Conservation (phyloP, 768 basidiomycete genomes). For the Russula foetens region DNA sequence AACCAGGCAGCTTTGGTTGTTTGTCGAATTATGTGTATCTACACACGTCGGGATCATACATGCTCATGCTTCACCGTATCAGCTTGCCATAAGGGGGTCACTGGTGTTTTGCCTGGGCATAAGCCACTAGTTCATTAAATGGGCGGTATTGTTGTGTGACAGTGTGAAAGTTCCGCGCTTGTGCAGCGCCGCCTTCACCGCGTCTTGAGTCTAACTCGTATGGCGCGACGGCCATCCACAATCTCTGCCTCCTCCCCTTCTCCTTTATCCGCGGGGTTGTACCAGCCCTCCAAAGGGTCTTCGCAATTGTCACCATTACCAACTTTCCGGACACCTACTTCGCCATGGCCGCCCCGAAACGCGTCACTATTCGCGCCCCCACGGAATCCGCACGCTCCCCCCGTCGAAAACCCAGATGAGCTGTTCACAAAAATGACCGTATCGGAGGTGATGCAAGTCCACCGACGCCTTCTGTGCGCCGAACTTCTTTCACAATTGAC, state of each 20-base stretch:
- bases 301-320: slow-evolving; percentile 6
- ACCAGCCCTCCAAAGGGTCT: neutral
- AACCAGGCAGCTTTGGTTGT: neutral
- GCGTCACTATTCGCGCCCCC: neutral
- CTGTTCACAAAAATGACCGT: slow-evolving; percentile 67
- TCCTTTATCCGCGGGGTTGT: slow-evolving; percentile 12
- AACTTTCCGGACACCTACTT: slow-evolving; percentile 11
- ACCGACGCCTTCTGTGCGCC: slow-evolving; percentile 58
- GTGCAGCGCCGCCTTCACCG: neutral
- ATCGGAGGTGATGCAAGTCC: slow-evolving; percentile 56
- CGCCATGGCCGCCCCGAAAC: slow-evolving; percentile 15
- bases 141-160: neutral
- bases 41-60: neutral
- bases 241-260: slow-evolving; percentile 27
- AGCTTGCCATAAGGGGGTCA: neutral
- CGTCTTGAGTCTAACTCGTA: slow-evolving; percentile 16
- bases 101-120: neutral
- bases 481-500: neutral
- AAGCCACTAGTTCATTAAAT: neutral
- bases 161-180: neutral
- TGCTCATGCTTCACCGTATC: neutral
- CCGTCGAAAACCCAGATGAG: slow-evolving; percentile 55
- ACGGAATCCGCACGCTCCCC: neutral
- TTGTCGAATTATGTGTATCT: slow-evolving; percentile 7
- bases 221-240: slow-evolving; percentile 35